phyloP scores from a whole-genome alignment of 2,329 filamentous ascomycete genomes.

The Cytospora piceae region DNA sequence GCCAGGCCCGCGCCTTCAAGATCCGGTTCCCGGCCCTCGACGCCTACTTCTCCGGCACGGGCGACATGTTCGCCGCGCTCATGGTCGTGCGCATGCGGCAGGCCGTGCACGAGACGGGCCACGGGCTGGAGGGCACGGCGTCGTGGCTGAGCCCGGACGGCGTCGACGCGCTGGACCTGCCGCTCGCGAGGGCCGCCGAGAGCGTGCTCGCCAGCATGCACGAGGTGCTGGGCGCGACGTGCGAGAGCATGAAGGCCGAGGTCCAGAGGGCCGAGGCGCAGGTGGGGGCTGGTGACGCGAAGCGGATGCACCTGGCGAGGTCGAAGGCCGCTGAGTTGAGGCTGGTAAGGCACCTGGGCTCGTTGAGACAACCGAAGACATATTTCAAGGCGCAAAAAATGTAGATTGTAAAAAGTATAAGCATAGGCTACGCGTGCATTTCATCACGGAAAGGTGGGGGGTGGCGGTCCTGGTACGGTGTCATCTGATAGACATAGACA shows the following conservation, averaged over 20 bases:
- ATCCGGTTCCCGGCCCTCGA: constrained; percentile 86
- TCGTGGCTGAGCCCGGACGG: constrained; percentile 80
- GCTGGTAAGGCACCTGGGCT: constrained; percentile 74
- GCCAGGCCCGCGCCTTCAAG: constrained; percentile 80
- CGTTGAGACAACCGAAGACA: constrained; percentile 67
- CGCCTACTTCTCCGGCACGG: constrained; percentile 94
- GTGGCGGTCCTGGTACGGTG: not conserved
- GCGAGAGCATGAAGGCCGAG: constrained; percentile 62
- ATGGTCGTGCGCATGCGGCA: constrained; percentile 87
- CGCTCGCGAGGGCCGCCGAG: constrained; percentile 80
- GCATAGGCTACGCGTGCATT: not conserved
- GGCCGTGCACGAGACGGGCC: constrained; percentile 60
- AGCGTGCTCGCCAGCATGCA: constrained; percentile 95
- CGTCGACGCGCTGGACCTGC: constrained; percentile 71
- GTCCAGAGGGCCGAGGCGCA: constrained; percentile 49
- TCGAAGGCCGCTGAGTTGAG: constrained; percentile 89
- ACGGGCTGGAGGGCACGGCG: constrained; percentile 52
- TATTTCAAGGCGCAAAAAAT: constrained; percentile 63
- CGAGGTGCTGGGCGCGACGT: constrained; percentile 72
- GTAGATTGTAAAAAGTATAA: constrained; percentile 36
- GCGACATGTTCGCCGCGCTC: constrained; percentile 97
- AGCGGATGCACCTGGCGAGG: constrained; percentile 66
- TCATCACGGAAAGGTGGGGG: not conserved
- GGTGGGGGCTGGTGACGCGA: constrained; percentile 50
- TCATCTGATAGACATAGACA: constrained; percentile 26